Base-by-base conservation (phyloP, 2,329 filamentous ascomycete genomes). In the Colletotrichum sp. region DNA sequence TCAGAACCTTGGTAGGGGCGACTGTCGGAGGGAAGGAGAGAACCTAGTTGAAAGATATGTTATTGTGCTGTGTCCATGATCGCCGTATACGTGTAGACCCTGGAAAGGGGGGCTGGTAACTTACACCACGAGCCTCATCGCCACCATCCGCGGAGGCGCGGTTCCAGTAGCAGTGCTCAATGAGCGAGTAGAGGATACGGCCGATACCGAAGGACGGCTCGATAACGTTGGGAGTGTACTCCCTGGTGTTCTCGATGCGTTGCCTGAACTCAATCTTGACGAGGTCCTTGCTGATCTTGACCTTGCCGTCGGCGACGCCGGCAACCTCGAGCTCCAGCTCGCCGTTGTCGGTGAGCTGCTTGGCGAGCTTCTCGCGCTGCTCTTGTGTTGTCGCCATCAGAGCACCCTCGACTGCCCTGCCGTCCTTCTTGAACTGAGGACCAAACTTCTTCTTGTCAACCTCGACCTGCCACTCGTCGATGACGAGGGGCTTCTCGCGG, bases 151-250 rank as follows among this genome's bases (percentile, higher is more conserved):
- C 59, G 30, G 26, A 89, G 71, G 84, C 89, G 78, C 97, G 94
- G 70, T 93, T 95, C 96, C 97, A 99, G 91, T 96, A 99, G 84
- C 92, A 93, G 87, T 99, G 97, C 88, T 99, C 97, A 83, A 98
- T 94, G 81, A 99, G 88, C 76, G 94, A 93, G 89, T 98, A 99
- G 75, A 99, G 89, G 78, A 99, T 98, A 81, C 96, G 93, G 76
- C 96, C 97, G 82, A 99, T 98, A 89, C 96, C 96, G 81, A 99
- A 99, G 1, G 96, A 99, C 3, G 96, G 97, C 88, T 99, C 97
- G 80, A 99, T 98, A 64, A 98, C 96, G 83, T 98, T 98, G 76
- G 96, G 96, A 1, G 94, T 98, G 88, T 95, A 99, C 84, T 98
- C 96, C 81, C 97, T 92, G 75, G 93, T 92, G 83, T 98, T 94